Evolutionary conservation across 768 basidiomycete species (phyloP).

Genomic region (Xerocomus brunneocitrinus): DNA sequence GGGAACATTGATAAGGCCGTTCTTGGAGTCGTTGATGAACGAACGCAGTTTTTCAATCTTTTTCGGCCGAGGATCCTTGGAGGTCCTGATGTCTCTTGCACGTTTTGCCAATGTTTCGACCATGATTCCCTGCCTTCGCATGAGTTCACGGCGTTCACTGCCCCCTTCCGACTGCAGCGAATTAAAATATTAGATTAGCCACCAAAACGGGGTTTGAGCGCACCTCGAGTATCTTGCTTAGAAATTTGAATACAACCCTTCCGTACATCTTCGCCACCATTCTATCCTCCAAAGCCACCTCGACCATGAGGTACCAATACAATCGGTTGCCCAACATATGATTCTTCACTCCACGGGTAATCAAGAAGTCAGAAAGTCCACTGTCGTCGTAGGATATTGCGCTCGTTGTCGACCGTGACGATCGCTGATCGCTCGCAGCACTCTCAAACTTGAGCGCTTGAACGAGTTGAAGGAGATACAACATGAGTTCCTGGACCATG

Average conservation of each 20-base stretch:
- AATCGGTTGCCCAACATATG: constrained; percentile 83
- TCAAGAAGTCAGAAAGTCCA: constrained; percentile 89
- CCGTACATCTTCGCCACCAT: constrained; percentile 91
- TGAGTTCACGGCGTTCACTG: constrained; percentile 76
- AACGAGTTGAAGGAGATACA: constrained; percentile 93
- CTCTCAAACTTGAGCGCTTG: constrained; percentile 98
- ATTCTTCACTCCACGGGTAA: constrained; percentile 79
- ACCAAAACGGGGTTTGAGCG: constrained; percentile 6
- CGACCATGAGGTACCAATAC: constrained; percentile 98
- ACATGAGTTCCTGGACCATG: constrained; percentile 67
- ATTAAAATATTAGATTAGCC: neutral
- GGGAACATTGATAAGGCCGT: constrained; percentile 71
- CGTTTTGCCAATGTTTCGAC: constrained; percentile 81
- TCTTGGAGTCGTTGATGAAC: constrained; percentile 80
- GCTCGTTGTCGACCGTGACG: constrained; percentile 65
- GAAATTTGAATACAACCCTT: constrained; percentile 84
- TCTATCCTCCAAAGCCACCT: constrained; percentile 83
- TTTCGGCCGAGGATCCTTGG: constrained; percentile 92
- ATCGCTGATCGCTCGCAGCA: constrained; percentile 68
- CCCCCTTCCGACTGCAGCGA: constrained; percentile 63
- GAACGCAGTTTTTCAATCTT: constrained; percentile 96
- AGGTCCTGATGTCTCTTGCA: constrained; percentile 81
- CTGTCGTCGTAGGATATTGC: constrained; percentile 87
- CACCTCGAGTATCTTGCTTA: constrained; percentile 85
- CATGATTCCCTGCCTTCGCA: constrained; percentile 87